Evolutionary conservation across 352 stramenopile species (phyloP).

Genomic region (Globisporangium cylindrosporum): DNA sequence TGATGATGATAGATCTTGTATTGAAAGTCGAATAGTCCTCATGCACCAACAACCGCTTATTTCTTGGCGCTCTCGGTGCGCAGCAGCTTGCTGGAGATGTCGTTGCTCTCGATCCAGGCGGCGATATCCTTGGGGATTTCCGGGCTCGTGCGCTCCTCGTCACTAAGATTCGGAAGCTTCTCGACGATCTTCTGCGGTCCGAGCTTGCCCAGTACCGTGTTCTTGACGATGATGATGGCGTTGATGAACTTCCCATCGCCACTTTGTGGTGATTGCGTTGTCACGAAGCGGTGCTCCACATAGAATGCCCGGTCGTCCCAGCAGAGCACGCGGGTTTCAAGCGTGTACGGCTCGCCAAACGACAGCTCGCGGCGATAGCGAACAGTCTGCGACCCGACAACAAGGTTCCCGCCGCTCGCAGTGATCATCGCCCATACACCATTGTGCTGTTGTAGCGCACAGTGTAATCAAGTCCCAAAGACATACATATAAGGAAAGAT

Average conservation of each 20-base stretch:
- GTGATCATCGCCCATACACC: conserved; percentile 71
- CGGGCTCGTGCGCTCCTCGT: conserved; percentile 32
- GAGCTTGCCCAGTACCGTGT: conserved; percentile 70
- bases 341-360: conserved; percentile 60
- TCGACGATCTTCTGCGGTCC: conserved; percentile 56
- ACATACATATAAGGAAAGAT: not conserved
- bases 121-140: conserved; percentile 48
- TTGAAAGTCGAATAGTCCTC: not conserved
- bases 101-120: conserved; percentile 76
- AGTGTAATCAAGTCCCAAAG: not conserved
- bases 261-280: conserved; percentile 23
- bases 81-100: conserved; percentile 67
- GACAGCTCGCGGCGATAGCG: conserved; percentile 80
- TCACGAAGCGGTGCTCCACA: conserved; percentile 85
- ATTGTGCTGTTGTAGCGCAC: conserved; percentile 31
- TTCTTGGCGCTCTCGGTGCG: conserved; percentile 30
- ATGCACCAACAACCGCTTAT: not conserved
- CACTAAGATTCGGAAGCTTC: conserved; percentile 39
- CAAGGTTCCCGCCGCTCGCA: conserved; percentile 58
- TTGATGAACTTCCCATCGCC: conserved; percentile 59
- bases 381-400: conserved; percentile 78
- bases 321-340: conserved; percentile 73
- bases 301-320: conserved; percentile 86
- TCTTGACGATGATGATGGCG: conserved; percentile 87
- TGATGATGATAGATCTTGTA: not conserved